These are phyloP conservation scores for Penicillium coprophilum DNA, from an alignment of 495 filamentous ascomycete genomes.

Conservation along the genomic window DNA sequence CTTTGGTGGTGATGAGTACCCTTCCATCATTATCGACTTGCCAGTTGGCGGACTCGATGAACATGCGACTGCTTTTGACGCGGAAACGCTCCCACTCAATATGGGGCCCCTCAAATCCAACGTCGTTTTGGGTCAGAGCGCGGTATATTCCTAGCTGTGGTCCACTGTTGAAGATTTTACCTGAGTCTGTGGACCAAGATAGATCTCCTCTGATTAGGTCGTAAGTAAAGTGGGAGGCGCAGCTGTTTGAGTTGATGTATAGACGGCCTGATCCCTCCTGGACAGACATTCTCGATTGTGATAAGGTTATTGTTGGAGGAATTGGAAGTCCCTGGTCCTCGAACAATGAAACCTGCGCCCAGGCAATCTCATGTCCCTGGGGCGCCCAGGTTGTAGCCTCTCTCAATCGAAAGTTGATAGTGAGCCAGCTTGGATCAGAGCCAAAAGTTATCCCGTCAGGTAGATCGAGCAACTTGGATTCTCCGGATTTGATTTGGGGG, in stretches of 20 bases:
- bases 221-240: constrained; percentile 1
- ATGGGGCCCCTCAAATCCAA: too few relatives aligned
- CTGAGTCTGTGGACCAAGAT: constrained; percentile 15
- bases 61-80: constrained; percentile 36
- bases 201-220: constrained; percentile 24
- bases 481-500: constrained; percentile 7
- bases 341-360: constrained; percentile 45
- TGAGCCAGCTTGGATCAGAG: too few relatives aligned
- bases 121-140: constrained; percentile 58
- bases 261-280: too few relatives aligned
- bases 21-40: constrained; percentile 14
- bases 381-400: constrained; percentile 44
- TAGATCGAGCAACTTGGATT: constrained; percentile 17
- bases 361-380: constrained; percentile 50
- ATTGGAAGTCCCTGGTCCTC: neutral
- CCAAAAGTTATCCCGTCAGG: constrained; percentile 14
- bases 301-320: too few relatives aligned
- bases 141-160: constrained; percentile 27
- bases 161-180: constrained; percentile 22
- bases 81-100: constrained; percentile 17
- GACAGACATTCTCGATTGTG: too few relatives aligned
- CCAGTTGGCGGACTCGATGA: constrained; percentile 47
- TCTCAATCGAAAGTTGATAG: constrained; percentile 42
- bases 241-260: constrained; percentile 2
- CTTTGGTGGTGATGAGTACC: constrained; percentile 1